These are phyloP conservation scores for Paraurostyla sp. DNA, from an alignment of 73 alveolate genomes.

Conservation along the genomic window DNA sequence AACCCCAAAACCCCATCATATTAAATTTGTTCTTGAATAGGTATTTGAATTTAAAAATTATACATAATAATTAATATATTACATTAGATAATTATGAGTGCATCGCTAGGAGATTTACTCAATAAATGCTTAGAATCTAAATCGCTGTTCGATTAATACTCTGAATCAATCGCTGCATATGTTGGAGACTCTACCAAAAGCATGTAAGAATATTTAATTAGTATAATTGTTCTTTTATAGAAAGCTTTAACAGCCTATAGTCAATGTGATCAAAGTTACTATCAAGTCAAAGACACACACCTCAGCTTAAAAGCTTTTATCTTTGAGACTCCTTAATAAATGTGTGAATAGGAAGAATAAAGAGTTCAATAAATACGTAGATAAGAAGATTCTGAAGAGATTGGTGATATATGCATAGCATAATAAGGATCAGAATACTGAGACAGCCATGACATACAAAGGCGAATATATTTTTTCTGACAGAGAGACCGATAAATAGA, in stretches of 20 bases:
- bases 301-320: neutral
- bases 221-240: neutral
- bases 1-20: too few relatives aligned
- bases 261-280: neutral
- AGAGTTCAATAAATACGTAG: slow-evolving; percentile 41
- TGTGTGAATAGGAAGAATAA: slow-evolving; percentile 33
- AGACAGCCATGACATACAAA: slow-evolving; percentile 7
- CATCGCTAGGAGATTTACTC: neutral
- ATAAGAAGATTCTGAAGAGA: slow-evolving; percentile 39
- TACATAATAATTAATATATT: neutral
- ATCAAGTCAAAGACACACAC: slow-evolving; percentile 25
- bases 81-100: slow-evolving; percentile 31
- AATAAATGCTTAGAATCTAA: neutral
- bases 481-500: slow-evolving; percentile 23
- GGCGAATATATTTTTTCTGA: slow-evolving; percentile 47
- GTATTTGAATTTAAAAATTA: too few relatives aligned
- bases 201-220: slow-evolving; percentile 9
- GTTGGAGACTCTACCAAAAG: slow-evolving; percentile 32
- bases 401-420: slow-evolving; percentile 48
- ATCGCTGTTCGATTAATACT: neutral
- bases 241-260: slow-evolving; percentile 28
- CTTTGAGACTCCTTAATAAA: slow-evolving; percentile 23
- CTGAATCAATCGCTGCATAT: slow-evolving; percentile 15
- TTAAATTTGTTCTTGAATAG: too few relatives aligned
- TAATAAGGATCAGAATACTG: slow-evolving; percentile 14